These are phyloP conservation scores for Asterophora lycoperdoides DNA, from an alignment of 768 basidiomycete species.

Conservation along the genomic window DNA sequence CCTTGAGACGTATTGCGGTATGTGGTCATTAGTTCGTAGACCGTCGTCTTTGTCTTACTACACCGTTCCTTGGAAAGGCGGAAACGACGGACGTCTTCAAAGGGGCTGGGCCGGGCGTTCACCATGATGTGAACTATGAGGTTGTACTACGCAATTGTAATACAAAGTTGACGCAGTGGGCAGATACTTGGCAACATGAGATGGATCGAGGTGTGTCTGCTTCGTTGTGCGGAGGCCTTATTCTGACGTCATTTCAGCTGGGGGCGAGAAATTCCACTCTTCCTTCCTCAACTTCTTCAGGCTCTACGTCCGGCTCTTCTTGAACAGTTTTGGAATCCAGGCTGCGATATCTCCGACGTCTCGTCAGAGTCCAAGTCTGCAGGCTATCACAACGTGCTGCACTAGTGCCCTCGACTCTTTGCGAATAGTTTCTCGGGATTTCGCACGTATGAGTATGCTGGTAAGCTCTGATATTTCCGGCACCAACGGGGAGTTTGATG, in stretches of 20 bases:
- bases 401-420: constrained; percentile 70
- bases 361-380: constrained; percentile 55
- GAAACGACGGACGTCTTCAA: constrained; percentile 67
- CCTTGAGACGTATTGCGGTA: constrained; percentile 77
- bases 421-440: constrained; percentile 68
- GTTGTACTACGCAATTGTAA: constrained; percentile 70
- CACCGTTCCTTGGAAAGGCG: constrained; percentile 38
- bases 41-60: background rate
- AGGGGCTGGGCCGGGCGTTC: constrained; percentile 34
- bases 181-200: constrained; percentile 64
- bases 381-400: constrained; percentile 69
- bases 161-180: constrained; percentile 67
- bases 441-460: constrained; percentile 69
- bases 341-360: constrained; percentile 55
- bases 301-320: constrained; percentile 72
- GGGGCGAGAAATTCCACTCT: constrained; percentile 71
- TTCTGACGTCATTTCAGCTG: constrained; percentile 38
- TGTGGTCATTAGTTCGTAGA: constrained; percentile 23
- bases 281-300: constrained; percentile 74
- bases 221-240: background rate
- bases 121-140: constrained; percentile 70
- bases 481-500: background rate
- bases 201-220: constrained; percentile 60
- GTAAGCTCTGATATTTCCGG: constrained; percentile 34
- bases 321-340: constrained; percentile 82